A percentile compares a stretch with the other conserved stretches of the same genome.
Evolutionary conservation across 31 red algal species (phyloP).

Genomic region (Bonnemaisonia californica): DNA sequence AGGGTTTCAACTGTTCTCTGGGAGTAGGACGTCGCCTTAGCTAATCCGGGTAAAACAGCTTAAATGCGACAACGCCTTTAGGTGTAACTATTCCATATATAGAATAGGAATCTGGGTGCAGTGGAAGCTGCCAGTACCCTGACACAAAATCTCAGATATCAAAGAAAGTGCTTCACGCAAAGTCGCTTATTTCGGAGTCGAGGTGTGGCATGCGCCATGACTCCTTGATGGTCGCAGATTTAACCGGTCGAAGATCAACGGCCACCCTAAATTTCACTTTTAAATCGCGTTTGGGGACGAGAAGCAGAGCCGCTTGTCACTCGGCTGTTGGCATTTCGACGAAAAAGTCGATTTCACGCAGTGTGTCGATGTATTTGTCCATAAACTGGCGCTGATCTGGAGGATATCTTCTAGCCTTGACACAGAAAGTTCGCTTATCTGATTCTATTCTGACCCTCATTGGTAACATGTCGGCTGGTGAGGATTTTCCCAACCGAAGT

Average conservation of each 20-base stretch:
- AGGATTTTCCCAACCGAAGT: background rate
- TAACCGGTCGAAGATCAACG: background rate
- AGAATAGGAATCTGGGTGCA: background rate
- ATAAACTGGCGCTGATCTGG: conserved; percentile 1
- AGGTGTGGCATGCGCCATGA: conserved; percentile 20
- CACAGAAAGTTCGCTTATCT: background rate
- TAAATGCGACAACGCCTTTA: background rate
- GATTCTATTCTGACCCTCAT: conserved; percentile 3
- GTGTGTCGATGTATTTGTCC: background rate
- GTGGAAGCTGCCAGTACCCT: conserved; percentile 1
- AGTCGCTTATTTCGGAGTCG: background rate
- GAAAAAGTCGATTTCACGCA: background rate
- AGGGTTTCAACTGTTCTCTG: too few relatives aligned
- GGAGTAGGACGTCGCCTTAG: conserved; percentile 10
- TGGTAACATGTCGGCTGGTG: background rate
- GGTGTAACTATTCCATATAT: background rate
- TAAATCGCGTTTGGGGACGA: conserved; percentile 1
- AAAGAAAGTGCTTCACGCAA: background rate
- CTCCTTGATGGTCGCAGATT: background rate
- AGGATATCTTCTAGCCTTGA: background rate
- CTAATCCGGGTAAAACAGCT: too few relatives aligned
- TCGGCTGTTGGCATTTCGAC: background rate
- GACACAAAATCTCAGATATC: conserved; percentile 1
- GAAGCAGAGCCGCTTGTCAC: background rate
- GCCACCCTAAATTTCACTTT: conserved; percentile 18